Conservation (phyloP, 1,139 yeast genomes). For the Suhomyces guaymorum region DNA sequence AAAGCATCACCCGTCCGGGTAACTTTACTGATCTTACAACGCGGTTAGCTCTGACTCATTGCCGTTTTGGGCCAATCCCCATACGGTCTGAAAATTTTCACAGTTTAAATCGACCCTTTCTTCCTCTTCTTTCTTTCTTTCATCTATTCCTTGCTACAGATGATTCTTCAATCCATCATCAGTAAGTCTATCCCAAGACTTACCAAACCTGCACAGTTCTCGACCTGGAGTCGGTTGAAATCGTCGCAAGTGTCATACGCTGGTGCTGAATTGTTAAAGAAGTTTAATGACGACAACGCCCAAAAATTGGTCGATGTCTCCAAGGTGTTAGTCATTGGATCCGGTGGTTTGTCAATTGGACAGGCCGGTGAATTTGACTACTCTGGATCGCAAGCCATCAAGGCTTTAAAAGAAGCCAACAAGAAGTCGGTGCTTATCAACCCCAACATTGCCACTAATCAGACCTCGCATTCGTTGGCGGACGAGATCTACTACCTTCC, state of each 20-base stretch:
- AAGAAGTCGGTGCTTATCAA: slow-evolving; percentile 84
- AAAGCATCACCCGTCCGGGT: slow-evolving; percentile 22
- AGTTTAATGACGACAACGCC: slow-evolving; percentile 48
- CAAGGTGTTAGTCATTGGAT: slow-evolving; percentile 90
- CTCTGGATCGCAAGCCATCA: slow-evolving; percentile 96
- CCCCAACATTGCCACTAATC: slow-evolving; percentile 97
- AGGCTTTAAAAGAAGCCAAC: slow-evolving; percentile 89
- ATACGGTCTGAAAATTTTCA: slow-evolving; percentile 15
- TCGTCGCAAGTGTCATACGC: slow-evolving; percentile 39
- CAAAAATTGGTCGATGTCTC: slow-evolving; percentile 76
- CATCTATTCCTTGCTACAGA: slow-evolving; percentile 2
- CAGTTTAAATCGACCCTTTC: slow-evolving; percentile 11
- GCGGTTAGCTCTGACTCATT: slow-evolving; percentile 42
- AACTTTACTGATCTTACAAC: slow-evolving; percentile 36
- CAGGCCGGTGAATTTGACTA: slow-evolving; percentile 99
- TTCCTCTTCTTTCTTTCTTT: slow-evolving; percentile 7
- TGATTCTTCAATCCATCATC: slow-evolving; percentile 9
- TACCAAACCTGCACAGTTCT: slow-evolving; percentile 9
- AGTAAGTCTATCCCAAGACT: slow-evolving; percentile 8
- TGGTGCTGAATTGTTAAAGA: slow-evolving; percentile 55
- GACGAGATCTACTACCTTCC: slow-evolving; percentile 95
- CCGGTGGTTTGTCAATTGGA: slow-evolving; percentile 97
- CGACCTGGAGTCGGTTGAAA: slow-evolving; percentile 10
- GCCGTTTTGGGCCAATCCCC: slow-evolving; percentile 29
- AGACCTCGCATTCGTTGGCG: slow-evolving; percentile 93